Percentiles rank a stretch among this genome's conserved stretches.
Evolutionary conservation across 305 asterid species (phyloP).

Genomic region (Solanum chacoense): DNA sequence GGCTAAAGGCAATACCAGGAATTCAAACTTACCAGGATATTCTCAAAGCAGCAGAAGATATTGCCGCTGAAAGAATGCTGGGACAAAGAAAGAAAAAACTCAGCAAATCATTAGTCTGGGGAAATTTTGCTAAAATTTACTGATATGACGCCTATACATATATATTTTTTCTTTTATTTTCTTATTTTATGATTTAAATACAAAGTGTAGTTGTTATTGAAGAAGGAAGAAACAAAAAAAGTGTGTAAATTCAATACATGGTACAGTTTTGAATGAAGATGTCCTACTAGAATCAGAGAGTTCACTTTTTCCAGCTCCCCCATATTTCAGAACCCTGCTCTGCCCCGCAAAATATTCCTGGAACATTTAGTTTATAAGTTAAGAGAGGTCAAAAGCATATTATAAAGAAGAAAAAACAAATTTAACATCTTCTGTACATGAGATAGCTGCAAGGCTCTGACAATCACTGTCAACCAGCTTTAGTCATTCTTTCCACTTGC

Average conservation of each 20-base stretch:
- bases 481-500: conserved; percentile 9
- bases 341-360: not conserved
- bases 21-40: not conserved
- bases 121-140: conserved; percentile 1
- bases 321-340: not conserved
- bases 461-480: not conserved
- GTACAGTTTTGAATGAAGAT: conserved; percentile 4
- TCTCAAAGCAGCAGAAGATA: conserved; percentile 1
- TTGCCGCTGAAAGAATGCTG: not conserved
- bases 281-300: not conserved
- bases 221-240: not conserved
- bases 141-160: not conserved
- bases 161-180: not conserved
- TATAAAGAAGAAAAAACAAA: not conserved
- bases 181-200: not conserved
- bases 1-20: not conserved
- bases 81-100: not conserved
- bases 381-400: not conserved
- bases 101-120: conserved; percentile 3
- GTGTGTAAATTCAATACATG: not conserved
- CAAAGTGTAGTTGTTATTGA: not conserved
- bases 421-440: not conserved
- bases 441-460: not conserved
- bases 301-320: not conserved
- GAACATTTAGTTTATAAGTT: not conserved